Base-by-base conservation (phyloP, 352 stramenopile species). In the Phytophthora boehmeriae region DNA sequence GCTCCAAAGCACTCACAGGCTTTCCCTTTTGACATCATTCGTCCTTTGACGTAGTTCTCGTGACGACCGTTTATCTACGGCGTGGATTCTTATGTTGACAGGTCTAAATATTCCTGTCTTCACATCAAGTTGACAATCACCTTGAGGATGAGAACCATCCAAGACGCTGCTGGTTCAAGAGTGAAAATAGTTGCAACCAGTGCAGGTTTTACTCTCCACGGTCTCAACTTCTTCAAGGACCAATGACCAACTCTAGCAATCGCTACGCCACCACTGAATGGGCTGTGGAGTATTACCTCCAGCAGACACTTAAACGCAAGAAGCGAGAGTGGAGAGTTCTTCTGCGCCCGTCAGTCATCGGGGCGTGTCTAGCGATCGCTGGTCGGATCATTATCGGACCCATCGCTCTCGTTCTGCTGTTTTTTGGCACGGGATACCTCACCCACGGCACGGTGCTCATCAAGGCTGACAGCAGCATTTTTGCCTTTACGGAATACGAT, bases 401-500 rank as follows among this genome's bases (percentile, higher is more conserved):
- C 16, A 9, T 62, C 2, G 42, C 52, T 10, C 17, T 71, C 2
- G 2, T 62, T 17, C 10, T 66, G 11, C 51, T 66, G 10, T 59
- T 65, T 13, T 13, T 36, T 10, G 22, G 10, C 14, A 62, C 62
- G 4, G 17, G 48, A 13, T 66, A 71, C 30, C 28, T 71, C 17
- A 30, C 39, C 10, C 41, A 67, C 28, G 55, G 55, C 27, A 62
- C 50, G 0, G 62, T 71, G 20, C 43, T 71, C 22, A 66, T 58
- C 20, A 32, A 61, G n/a, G 55, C 62, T 8, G 44, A 62, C 11
- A 10, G 55, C 2, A 66, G 55, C 8, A 58, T 62, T 8, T 71
- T 70, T 17, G 62, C 55, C 8, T 71, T 66, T 22, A 66, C 54
- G 1, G 48, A 71, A 38, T 54, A 47, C 10, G 62, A 71, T 25